Conservation (phyloP, 2,329 filamentous ascomycete species). For the Plenodomus tracheiphilus region DNA sequence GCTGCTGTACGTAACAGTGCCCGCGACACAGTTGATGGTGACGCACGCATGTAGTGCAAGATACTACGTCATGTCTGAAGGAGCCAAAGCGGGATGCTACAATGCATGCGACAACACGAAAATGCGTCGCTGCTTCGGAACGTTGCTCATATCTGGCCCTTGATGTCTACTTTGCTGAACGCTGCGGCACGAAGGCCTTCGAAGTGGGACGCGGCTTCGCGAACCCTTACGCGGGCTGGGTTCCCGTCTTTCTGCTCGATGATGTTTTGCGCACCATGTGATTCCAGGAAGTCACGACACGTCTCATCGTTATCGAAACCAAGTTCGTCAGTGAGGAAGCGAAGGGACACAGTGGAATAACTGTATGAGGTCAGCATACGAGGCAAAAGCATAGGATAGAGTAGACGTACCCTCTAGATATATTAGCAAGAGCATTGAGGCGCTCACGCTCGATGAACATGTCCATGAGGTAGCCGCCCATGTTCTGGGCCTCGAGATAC, state of each 20-base stretch:
- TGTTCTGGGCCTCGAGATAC: slow-evolving; percentile 90
- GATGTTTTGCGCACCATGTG: slow-evolving; percentile 73
- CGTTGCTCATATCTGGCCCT: slow-evolving; percentile 82
- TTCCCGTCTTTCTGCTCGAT: slow-evolving; percentile 72
- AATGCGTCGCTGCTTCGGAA: slow-evolving; percentile 8
- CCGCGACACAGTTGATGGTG: slow-evolving; percentile 16
- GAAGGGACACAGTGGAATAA: slow-evolving; percentile 87
- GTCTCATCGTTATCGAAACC: slow-evolving; percentile 92
- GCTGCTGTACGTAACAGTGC: slow-evolving; percentile 23
- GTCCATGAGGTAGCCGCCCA: slow-evolving; percentile 98
- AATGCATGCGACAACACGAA: slow-evolving; percentile 1
- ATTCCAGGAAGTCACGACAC: slow-evolving; percentile 86
- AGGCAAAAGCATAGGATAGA: too few species aligned
- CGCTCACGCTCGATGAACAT: slow-evolving; percentile 97
- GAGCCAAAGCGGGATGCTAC: slow-evolving; percentile 10
- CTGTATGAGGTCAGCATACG: slow-evolving; percentile 62
- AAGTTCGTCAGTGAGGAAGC: slow-evolving; percentile 93
- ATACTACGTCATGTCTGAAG: slow-evolving; percentile 10
- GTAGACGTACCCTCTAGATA: slow-evolving; percentile 85
- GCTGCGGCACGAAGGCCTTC: slow-evolving; percentile 73
- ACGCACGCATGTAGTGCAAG: slow-evolving; percentile 29
- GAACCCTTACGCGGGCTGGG: slow-evolving; percentile 56
- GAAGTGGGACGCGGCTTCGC: slow-evolving; percentile 66
- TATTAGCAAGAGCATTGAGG: slow-evolving; percentile 83
- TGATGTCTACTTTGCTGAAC: slow-evolving; percentile 90